Evolutionary conservation across 352 stramenopile genomes (phyloP).

Genomic region (Poterioochromonas sp.): DNA sequence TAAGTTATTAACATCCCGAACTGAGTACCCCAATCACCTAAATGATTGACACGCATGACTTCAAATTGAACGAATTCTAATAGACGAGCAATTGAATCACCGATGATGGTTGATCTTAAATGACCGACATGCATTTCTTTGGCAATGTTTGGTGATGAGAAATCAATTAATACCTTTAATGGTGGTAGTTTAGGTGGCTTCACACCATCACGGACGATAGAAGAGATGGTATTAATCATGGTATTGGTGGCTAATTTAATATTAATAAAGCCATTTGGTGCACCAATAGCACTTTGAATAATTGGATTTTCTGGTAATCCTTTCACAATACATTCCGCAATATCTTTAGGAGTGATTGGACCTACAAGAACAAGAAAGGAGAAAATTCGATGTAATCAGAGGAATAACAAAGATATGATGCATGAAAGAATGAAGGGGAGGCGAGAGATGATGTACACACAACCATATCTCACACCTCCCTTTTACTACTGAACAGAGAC

Average conservation of each 20-base stretch:
- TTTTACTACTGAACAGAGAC: too few relatives aligned
- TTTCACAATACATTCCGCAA: conserved; percentile 15
- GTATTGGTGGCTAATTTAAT: conserved; percentile 74
- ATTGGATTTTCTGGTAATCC: conserved; percentile 12
- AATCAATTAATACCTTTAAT: conserved; percentile 69
- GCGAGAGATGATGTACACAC: too few relatives aligned
- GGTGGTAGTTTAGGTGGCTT: conserved; percentile 30
- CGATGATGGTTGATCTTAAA: conserved; percentile 80
- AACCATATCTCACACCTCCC: too few relatives aligned
- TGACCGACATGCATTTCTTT: conserved; percentile 92
- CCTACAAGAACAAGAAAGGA: not conserved
- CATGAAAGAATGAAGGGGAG: too few relatives aligned
- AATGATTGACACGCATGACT: conserved; percentile 73
- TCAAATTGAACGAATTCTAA: conserved; percentile 71
- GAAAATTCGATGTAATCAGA: too few relatives aligned
- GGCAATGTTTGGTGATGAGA: conserved; percentile 82
- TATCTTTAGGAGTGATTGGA: not conserved
- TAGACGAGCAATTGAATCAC: conserved; percentile 70
- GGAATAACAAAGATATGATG: too few relatives aligned
- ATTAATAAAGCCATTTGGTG: conserved; percentile 87
- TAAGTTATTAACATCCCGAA: conserved; percentile 99
- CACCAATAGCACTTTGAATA: not conserved
- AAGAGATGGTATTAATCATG: conserved; percentile 58
- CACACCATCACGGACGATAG: conserved; percentile 55
- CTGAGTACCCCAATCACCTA: conserved; percentile 90